Evolutionary conservation across 2,329 filamentous ascomycete species (phyloP), one percentile per base, ranked within the genome.

Genomic region (Colletotrichum liriopes): DNA sequence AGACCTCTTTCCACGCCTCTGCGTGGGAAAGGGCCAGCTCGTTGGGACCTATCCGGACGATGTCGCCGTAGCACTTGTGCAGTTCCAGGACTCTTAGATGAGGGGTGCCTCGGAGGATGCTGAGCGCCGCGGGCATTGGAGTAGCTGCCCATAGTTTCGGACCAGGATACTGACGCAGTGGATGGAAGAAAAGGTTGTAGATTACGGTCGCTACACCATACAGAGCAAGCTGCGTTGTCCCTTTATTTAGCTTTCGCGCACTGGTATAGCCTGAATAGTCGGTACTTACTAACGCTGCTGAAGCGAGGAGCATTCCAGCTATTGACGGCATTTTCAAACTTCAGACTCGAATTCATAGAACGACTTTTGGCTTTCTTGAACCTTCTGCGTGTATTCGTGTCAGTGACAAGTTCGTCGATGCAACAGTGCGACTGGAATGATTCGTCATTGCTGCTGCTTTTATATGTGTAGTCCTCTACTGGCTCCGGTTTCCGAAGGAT

Each of bases 31-130:
- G 85, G 1, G 81, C 79, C 3, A 87, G 77, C 39, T 81, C 76
- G 45, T 81, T 79, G 0, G 85, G 84, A 0, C 76, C 79, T 3
- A 83, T 76, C 1, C 85, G 81, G 12, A 87, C 79, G 0, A 86
- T 78, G 29, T 76, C 73, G 5, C 78, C 78, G 58, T 80, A 79
- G 1, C 58, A 16, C 20, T 76, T 65, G 20, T 79, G 77, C 6
- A 73, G 35, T 16, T 65, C 49, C 16, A 54, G 20, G 8, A 67
- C 61, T 6, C 41, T 45, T 14, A 65, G 16, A 23, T 67, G 41
- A 18, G 49, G 55, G 2, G n/a, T 58, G 4, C 71, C 71, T n/a
- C 43, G 35, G 1, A 65, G 20, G 8, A 69, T 29, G n/a, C 32
- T 55, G 26, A 70, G 14, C 5, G 47, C 41, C 7, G 29, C 45